A percentile compares a stretch with the other conserved stretches of the same genome.
Evolutionary conservation across 148 eudicot genomes (phyloP).

Genomic region (Nepenthes mirabilis): DNA sequence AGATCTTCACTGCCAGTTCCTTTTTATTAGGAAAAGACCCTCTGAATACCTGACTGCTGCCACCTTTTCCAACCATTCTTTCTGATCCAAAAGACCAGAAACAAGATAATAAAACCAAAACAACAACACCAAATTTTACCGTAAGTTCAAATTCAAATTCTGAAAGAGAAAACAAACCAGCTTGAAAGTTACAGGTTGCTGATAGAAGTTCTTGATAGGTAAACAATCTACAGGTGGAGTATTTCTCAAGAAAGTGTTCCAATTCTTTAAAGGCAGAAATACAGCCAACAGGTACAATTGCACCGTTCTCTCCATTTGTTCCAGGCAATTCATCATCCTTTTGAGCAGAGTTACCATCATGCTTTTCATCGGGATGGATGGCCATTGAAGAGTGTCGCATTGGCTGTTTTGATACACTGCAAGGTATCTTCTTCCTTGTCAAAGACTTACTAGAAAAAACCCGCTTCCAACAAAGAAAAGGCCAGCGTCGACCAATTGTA

Average conservation of each 20-base stretch:
- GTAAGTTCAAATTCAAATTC: neutral
- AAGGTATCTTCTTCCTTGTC: too few species aligned
- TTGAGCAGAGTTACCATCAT: too few species aligned
- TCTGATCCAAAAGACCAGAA: conserved; percentile 22
- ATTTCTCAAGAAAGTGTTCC: conserved; percentile 56
- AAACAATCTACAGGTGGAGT: conserved; percentile 71
- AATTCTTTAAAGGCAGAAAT: conserved; percentile 28
- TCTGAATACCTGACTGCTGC: conserved; percentile 68
- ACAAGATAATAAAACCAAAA: neutral
- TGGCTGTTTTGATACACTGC: too few species aligned
- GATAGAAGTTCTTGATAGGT: conserved; percentile 47
- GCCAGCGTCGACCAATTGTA: conserved; percentile 38
- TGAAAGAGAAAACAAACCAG: conserved; percentile 35
- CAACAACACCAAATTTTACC: neutral
- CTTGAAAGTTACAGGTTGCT: conserved; percentile 54
- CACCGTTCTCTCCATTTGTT: neutral
- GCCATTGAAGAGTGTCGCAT: too few species aligned
- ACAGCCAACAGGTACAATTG: conserved; percentile 15
- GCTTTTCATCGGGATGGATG: too few species aligned
- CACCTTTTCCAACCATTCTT: conserved; percentile 77
- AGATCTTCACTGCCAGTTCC: conserved; percentile 78
- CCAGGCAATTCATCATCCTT: too few species aligned
- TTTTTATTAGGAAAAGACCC: conserved; percentile 73
- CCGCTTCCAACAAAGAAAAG: conserved; percentile 31
- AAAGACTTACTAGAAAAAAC: too few species aligned